phyloP scores from a whole-genome alignment of 2,329 filamentous ascomycete genomes.

The Lachnellula cervina region DNA sequence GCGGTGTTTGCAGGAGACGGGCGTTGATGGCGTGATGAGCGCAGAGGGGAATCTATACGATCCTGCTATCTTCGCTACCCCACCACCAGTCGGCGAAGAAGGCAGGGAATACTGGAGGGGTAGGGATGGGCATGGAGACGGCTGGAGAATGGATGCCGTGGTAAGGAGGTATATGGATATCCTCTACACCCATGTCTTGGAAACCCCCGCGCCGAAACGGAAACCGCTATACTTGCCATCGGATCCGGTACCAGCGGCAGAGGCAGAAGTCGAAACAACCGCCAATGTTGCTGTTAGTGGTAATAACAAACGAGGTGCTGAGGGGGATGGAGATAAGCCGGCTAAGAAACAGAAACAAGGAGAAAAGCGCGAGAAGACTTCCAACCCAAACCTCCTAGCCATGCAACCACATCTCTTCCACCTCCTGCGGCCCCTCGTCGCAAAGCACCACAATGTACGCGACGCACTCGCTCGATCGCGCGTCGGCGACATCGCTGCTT shows the following conservation, averaged over 20 bases:
- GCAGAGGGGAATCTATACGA: conserved; percentile 94
- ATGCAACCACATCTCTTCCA: conserved; percentile 95
- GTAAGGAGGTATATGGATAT: conserved; percentile 88
- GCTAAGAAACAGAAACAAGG: conserved; percentile 38
- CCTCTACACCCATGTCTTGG: conserved; percentile 71
- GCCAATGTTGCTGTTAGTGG: conserved; percentile 14
- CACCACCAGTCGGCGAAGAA: conserved; percentile 59
- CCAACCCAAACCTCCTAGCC: conserved; percentile 61
- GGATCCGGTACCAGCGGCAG: conserved; percentile 35
- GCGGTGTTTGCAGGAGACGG: conserved; percentile 73
- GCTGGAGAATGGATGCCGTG: conserved; percentile 84
- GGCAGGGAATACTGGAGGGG: conserved; percentile 84
- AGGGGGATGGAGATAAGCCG: conserved; percentile 33
- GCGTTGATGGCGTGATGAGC: conserved; percentile 90
- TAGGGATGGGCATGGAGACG: conserved; percentile 64
- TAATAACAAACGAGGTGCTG: conserved; percentile 38
- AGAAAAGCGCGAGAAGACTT: conserved; percentile 33
- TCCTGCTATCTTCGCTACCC: conserved; percentile 73
- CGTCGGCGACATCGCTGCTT: conserved; percentile 67
- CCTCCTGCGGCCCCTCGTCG: conserved; percentile 76
- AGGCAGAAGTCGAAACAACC: conserved; percentile 3
- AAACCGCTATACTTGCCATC: conserved; percentile 66
- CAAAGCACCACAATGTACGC: conserved; percentile 74
- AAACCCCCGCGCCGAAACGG: conserved; percentile 58
- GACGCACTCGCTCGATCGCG: conserved; percentile 71